A percentile compares a stretch with the other conserved stretches of the same genome.
Conservation (phyloP, 2,329 filamentous ascomycete genomes). For the Fonsecaea pugnacius region DNA sequence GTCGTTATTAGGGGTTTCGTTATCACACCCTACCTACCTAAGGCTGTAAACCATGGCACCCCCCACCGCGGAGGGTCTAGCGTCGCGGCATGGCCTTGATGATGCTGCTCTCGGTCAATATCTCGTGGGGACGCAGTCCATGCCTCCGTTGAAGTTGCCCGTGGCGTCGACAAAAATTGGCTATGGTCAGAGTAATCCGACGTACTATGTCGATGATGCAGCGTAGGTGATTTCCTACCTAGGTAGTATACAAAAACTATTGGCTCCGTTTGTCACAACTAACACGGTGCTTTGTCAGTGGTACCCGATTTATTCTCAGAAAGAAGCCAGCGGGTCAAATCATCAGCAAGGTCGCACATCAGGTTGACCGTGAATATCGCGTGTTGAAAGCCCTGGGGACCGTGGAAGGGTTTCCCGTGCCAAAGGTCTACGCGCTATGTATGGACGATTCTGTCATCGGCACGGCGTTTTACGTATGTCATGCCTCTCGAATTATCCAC, state of each 20-base stretch:
- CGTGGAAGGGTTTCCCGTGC: slow-evolving; percentile 73
- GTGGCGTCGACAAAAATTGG: slow-evolving; percentile 31
- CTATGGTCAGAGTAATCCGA: slow-evolving; percentile 33
- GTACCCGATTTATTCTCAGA: slow-evolving; percentile 75
- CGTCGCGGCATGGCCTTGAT: slow-evolving; percentile 26
- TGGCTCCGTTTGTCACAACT: neutral
- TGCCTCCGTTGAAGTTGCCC: slow-evolving; percentile 23
- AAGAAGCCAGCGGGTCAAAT: slow-evolving; percentile 87
- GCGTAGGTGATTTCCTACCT: slow-evolving; percentile 22
- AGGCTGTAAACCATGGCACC: slow-evolving; percentile 2
- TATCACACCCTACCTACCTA: too few species aligned
- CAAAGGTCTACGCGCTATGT: slow-evolving; percentile 74
- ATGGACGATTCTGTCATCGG: slow-evolving; percentile 73
- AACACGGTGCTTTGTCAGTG: slow-evolving; percentile 41
- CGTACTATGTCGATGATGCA: slow-evolving; percentile 32
- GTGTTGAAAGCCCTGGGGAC: slow-evolving; percentile 74
- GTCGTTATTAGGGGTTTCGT: neutral
- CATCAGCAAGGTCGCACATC: slow-evolving; percentile 83
- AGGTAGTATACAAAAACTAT: neutral
- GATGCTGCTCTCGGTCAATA: slow-evolving; percentile 24
- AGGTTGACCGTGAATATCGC: slow-evolving; percentile 85
- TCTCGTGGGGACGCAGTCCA: slow-evolving; percentile 6
- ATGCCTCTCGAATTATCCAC: too few species aligned
- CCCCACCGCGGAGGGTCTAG: neutral
- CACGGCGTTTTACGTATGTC: slow-evolving; percentile 76